A percentile compares a stretch with the other conserved stretches of the same genome.
phyloP scores from a whole-genome alignment of 768 basidiomycete species.

The Boletus subparvulus region DNA sequence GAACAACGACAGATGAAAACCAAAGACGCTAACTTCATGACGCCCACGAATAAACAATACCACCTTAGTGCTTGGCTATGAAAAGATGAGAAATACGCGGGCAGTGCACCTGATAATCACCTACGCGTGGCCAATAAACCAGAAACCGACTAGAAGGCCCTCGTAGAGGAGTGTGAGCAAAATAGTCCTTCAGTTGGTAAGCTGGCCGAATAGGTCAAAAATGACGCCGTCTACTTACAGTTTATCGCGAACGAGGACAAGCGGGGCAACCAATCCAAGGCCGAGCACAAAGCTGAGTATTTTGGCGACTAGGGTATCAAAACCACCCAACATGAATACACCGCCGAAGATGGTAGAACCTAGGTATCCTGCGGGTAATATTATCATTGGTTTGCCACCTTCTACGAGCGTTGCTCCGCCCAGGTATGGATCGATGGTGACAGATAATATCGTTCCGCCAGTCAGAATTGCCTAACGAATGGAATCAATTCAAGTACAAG shows the following conservation, averaged over 20 bases:
- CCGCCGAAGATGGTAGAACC: constrained; percentile 83
- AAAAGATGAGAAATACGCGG: constrained; percentile 8
- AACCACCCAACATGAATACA: constrained; percentile 79
- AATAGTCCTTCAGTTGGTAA: constrained; percentile 64
- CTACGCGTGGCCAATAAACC: constrained; percentile 93
- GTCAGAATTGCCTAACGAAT: constrained; percentile 65
- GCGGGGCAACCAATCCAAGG: constrained; percentile 80
- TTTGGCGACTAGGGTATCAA: constrained; percentile 89
- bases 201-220: neutral
- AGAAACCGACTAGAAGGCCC: constrained; percentile 85
- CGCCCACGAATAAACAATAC: constrained; percentile 80
- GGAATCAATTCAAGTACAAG: neutral
- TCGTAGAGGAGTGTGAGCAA: constrained; percentile 80
- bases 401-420: constrained; percentile 66
- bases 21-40: constrained; percentile 67
- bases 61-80: constrained; percentile 75
- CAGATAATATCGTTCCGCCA: constrained; percentile 73
- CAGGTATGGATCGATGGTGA: constrained; percentile 82
- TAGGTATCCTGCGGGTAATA: constrained; percentile 77
- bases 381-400: constrained; percentile 69
- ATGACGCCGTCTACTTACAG: constrained; percentile 51
- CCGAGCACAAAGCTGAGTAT: constrained; percentile 89
- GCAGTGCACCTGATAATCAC: constrained; percentile 27
- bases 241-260: constrained; percentile 87
- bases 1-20: constrained; percentile 10